Conservation (phyloP, 2,329 filamentous ascomycete species). For the Colletotrichum sp. region DNA sequence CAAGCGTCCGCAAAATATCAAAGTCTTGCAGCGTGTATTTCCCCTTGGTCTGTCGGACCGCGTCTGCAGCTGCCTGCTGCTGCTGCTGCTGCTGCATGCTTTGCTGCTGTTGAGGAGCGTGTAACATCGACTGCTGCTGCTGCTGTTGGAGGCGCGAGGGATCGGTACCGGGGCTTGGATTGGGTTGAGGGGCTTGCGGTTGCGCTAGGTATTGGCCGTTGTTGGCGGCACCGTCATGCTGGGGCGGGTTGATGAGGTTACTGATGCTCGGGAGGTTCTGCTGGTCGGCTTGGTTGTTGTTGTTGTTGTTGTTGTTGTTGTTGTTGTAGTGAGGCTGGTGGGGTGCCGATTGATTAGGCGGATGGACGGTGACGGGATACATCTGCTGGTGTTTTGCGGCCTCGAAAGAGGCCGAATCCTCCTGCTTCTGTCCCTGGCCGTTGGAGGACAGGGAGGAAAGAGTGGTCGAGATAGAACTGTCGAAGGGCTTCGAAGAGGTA, state of each 20-base stretch:
- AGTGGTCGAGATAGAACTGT: constrained; percentile 30
- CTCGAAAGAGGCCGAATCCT: constrained; percentile 17
- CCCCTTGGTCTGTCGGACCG: constrained; percentile 80
- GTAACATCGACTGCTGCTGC: constrained; percentile 35
- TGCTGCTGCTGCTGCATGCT: constrained; percentile 21
- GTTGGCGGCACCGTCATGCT: constrained; percentile 41
- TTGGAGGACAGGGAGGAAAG: constrained; percentile 23
- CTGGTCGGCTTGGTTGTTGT: constrained; percentile 36
- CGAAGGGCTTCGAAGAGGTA: constrained; percentile 58
- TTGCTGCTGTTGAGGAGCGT: constrained; percentile 23
- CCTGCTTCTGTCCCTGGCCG: constrained; percentile 18
- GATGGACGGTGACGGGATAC: constrained; percentile 34
- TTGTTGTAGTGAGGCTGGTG: constrained; percentile 34
- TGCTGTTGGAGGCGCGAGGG: constrained; percentile 40
- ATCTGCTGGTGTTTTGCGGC: constrained; percentile 32
- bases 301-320: constrained; percentile 21
- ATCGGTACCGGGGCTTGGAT: constrained; percentile 42
- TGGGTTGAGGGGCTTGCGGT: constrained; percentile 29
- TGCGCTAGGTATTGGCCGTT: constrained; percentile 26
- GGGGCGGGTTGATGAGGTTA: constrained; percentile 77
- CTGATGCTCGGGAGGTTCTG: constrained; percentile 82
- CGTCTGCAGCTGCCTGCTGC: constrained; percentile 30
- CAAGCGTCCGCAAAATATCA: constrained; percentile 85
- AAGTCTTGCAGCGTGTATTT: constrained; percentile 97
- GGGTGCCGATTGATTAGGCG: constrained; percentile 29